Conservation (phyloP, 31 red algal species). For the Endocladia muricata region DNA sequence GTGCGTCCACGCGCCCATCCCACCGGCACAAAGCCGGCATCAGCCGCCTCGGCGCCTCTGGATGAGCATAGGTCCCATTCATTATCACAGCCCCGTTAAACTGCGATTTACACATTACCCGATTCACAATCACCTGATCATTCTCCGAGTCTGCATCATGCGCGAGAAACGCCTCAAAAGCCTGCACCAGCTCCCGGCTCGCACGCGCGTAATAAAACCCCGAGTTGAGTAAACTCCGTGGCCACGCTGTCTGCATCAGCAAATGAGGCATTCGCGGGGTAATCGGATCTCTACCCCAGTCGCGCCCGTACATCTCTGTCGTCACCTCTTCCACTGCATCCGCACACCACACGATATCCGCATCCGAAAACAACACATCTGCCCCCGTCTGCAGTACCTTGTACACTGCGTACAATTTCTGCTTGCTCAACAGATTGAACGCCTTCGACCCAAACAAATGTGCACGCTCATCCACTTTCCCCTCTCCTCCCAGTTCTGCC, state of each 20-base stretch:
- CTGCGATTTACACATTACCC: conserved; percentile 40
- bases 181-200: conserved; percentile 1
- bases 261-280: no score
- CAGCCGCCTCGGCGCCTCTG: not conserved
- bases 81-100: conserved; percentile 6
- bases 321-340: not conserved
- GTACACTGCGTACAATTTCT: conserved; percentile 32
- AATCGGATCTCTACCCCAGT: not conserved
- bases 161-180: conserved; percentile 41
- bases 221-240: conserved; percentile 28
- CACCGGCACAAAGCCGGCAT: conserved; percentile 16
- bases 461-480: not conserved
- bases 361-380: conserved; percentile 69
- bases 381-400: conserved; percentile 13
- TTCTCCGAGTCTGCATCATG: conserved; percentile 19
- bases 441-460: conserved; percentile 17
- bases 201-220: conserved; percentile 63
- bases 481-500: not conserved
- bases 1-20: not conserved
- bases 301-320: not conserved
- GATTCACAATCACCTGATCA: conserved; percentile 58
- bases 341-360: conserved; percentile 63
- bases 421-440: conserved; percentile 42
- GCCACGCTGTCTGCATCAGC: conserved; percentile 42
- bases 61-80: not conserved